Evolutionary conservation across 192 early-diverging fungal species (phyloP).

Genomic region (Allomyces arbusculus): DNA sequence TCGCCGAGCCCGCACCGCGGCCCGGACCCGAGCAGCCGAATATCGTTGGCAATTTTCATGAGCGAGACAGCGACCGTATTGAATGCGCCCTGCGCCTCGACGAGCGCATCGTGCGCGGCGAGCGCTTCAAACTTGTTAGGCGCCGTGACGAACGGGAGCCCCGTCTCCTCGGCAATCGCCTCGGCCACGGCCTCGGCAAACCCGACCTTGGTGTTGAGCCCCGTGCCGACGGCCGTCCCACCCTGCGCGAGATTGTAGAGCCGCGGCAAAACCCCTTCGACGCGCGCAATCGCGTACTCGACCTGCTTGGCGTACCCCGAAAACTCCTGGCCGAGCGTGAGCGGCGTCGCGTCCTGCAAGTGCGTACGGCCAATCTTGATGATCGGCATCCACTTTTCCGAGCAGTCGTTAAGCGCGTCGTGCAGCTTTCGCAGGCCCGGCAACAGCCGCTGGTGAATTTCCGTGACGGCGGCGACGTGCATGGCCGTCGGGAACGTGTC

Average conservation of each 20-base stretch:
- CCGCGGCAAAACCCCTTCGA: conserved; percentile 57
- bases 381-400: conserved; percentile 68
- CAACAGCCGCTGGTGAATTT: conserved; percentile 62
- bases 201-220: conserved; percentile 81
- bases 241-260: conserved; percentile 89
- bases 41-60: conserved; percentile 99
- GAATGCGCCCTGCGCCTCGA: conserved; percentile 83
- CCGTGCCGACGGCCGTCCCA: conserved; percentile 92
- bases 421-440: conserved; percentile 69
- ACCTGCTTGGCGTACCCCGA: conserved; percentile 84
- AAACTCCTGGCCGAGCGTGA: conserved; percentile 96
- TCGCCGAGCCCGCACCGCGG: conserved; percentile 97
- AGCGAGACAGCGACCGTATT: conserved; percentile 89
- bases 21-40: conserved; percentile 82
- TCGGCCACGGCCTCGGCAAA: conserved; percentile 80
- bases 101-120: conserved; percentile 93
- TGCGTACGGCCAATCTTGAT: conserved; percentile 99
- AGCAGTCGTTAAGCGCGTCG: conserved; percentile 53
- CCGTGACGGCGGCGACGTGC: conserved; percentile 84
- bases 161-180: conserved; percentile 72
- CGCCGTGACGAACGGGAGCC: conserved; percentile 77
- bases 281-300: conserved; percentile 68
- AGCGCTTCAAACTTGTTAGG: conserved; percentile 99
- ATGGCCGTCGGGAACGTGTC: conserved; percentile 99
- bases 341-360: conserved; percentile 90